Evolutionary conservation across 495 filamentous ascomycete species (phyloP).

Genomic region (Rhizodiscina lignyota): DNA sequence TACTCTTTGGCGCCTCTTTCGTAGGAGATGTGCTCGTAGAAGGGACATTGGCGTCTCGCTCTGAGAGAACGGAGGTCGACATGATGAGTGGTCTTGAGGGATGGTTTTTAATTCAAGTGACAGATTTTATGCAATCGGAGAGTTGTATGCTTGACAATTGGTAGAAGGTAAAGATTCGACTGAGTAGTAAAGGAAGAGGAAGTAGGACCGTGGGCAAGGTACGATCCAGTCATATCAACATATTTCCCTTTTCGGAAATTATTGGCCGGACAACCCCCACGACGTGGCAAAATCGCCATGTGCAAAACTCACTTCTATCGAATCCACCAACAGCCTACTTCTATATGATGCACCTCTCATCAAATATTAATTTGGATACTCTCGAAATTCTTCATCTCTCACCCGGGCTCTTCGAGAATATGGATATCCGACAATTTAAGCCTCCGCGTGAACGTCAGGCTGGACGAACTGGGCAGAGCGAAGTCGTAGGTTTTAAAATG

Average conservation of each 20-base stretch:
- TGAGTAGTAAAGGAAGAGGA: not conserved
- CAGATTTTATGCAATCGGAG: not conserved
- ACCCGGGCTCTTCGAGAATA: no score
- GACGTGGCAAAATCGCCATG: no score
- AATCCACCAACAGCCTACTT: no score
- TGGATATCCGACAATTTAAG: no score
- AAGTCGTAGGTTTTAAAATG: no score
- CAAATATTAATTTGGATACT: no score
- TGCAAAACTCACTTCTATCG: no score
- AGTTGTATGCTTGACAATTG: not conserved
- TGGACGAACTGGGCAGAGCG: no score
- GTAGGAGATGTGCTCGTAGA: slow-evolving; percentile 14
- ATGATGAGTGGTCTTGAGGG: slow-evolving; percentile 1
- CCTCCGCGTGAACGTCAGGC: no score
- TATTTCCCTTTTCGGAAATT: not conserved
- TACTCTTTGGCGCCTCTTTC: slow-evolving; percentile 33
- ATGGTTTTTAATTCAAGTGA: not conserved
- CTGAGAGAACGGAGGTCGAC: slow-evolving; percentile 30
- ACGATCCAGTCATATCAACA: not conserved
- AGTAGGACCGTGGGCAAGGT: not conserved
- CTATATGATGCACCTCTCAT: no score
- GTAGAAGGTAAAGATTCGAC: not conserved
- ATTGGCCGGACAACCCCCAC: not conserved
- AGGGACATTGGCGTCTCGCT: slow-evolving; percentile 40
- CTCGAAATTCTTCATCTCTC: no score